Percentiles rank a stretch among this genome's conserved stretches.
Conservation (phyloP, 805 yeast species). For the Schizosaccharomyces cryophilus region DNA sequence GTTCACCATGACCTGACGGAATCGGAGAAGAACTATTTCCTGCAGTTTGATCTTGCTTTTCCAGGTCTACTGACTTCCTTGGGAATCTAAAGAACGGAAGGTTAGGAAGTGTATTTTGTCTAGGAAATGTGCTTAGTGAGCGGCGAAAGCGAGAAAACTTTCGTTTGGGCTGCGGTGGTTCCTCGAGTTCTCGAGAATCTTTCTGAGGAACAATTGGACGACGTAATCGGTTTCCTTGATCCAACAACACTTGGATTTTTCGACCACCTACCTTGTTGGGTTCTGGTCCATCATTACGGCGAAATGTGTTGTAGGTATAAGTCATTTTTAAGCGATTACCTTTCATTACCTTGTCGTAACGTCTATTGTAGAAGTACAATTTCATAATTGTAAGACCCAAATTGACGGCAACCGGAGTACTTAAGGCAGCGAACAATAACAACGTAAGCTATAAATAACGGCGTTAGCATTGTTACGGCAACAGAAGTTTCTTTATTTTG, state of each 20-base stretch:
- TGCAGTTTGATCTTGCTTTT: too few relatives aligned
- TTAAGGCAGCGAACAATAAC: slow-evolving; percentile 36
- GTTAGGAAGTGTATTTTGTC: too few relatives aligned
- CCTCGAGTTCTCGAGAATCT: background rate
- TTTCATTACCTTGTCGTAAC: background rate
- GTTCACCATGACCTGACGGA: too few relatives aligned
- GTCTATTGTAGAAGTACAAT: background rate
- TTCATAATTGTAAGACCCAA: background rate
- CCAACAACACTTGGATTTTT: background rate
- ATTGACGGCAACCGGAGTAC: background rate
- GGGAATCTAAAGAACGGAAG: too few relatives aligned
- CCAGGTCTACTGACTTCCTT: too few relatives aligned
- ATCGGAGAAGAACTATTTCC: too few relatives aligned
- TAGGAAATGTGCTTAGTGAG: too few relatives aligned
- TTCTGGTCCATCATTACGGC: background rate
- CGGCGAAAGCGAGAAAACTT: too few relatives aligned
- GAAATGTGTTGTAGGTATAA: background rate
- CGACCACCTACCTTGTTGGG: background rate
- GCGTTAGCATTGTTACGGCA: too few relatives aligned
- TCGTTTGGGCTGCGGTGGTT: too few relatives aligned
- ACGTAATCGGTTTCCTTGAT: background rate
- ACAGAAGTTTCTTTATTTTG: background rate
- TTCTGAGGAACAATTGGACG: background rate
- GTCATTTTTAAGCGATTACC: background rate
- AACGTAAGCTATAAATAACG: slow-evolving; percentile 68